phyloP scores from a whole-genome alignment of 2,329 filamentous ascomycete genomes.

The Cordyceps pruinosa region DNA sequence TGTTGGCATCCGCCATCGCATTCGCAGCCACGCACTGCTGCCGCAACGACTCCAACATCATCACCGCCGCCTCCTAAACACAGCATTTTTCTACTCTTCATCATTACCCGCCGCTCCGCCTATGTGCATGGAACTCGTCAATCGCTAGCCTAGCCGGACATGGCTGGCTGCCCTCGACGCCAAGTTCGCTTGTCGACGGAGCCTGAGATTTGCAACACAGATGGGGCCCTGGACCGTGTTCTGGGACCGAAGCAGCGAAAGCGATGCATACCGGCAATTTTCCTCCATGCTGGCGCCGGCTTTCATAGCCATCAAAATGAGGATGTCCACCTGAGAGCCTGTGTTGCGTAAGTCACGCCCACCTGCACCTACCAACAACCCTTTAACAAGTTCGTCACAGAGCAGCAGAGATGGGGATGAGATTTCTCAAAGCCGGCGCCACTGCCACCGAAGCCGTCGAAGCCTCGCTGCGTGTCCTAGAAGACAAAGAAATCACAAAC shows the following conservation, averaged over 20 bases:
- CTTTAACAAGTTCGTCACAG: constrained; percentile 35
- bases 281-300: constrained; percentile 91
- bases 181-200: constrained; percentile 36
- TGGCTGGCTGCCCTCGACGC: constrained; percentile 25
- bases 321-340: constrained; percentile 73
- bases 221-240: constrained; percentile 36
- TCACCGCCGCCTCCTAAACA: background rate
- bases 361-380: background rate
- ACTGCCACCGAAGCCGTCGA: constrained; percentile 85
- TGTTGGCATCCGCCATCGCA: background rate
- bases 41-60: background rate
- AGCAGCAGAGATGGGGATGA: constrained; percentile 79
- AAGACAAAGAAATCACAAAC: constrained; percentile 94
- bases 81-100: constrained; percentile 1
- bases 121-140: constrained; percentile 1
- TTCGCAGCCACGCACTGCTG: background rate
- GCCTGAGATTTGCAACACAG: constrained; percentile 37
- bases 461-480: constrained; percentile 76
- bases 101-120: background rate
- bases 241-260: constrained; percentile 28
- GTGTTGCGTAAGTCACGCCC: constrained; percentile 63
- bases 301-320: constrained; percentile 90
- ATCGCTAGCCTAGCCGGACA: constrained; percentile 19
- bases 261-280: constrained; percentile 62
- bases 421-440: constrained; percentile 68